Evolutionary conservation across 768 basidiomycete genomes (phyloP), one percentile per base, ranked within the genome.

Genomic region (Termitomyces sp.): DNA sequence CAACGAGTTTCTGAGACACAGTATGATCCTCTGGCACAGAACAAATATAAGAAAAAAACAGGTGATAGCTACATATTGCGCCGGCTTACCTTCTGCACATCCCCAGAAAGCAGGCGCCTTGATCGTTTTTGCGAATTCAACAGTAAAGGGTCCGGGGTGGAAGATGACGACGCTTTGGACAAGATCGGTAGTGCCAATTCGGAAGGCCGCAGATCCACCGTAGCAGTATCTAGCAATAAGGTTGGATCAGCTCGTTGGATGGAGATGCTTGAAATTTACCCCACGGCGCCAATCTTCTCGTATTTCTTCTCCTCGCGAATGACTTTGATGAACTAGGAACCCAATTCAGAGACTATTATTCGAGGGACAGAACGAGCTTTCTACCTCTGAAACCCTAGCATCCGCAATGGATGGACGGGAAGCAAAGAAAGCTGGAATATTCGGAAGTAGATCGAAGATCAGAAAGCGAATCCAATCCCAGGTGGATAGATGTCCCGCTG

Each of bases 261-360:
- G 24, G 11, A 39, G 15, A 28, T 16, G 7, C 20, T 20, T 1
- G 6, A 40, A 33, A 61, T 67, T 48, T 63, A 77, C 74, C 78
- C 77, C 4, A 78, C 72, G 16, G 71, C 72, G 15, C 79, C 78
- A 33, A 79, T 39, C 58, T 76, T 77, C 48, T 72, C 72, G 59
- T 79, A 80, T 42, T 71, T 65, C 65, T 74, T 78, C 61, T 76
- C 73, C 35, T 68, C 69, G 59, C 73, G 70, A 35, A 80, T 55
- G 15, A 68, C 62, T 24, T 66, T 53, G 22, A 78, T 67, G 63
- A 78, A 76, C 78, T 79, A 35, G 28, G 55, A 7, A 61, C 33
- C 18, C 8, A 12, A 0, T 4, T 63, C 49, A 39, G 39, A 48
- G n/a, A n/a, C n/a, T n/a, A n/a, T 53, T 22, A 13, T 44, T 20